These are phyloP conservation scores for Yamadazyma diospyri DNA, from an alignment of 1,139 yeast species.

Conservation along the genomic window DNA sequence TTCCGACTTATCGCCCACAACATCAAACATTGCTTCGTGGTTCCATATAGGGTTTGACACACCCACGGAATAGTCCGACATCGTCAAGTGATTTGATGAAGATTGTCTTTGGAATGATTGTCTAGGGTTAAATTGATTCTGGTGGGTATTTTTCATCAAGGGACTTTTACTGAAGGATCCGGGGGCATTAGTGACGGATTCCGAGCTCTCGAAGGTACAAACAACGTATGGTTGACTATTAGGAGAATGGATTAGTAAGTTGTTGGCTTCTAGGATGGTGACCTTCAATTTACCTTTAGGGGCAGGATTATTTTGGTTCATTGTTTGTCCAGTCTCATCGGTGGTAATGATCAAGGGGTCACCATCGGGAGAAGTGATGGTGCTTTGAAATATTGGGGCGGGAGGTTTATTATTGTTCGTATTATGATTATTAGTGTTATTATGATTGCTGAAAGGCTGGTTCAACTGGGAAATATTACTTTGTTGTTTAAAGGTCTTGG, in stretches of 20 bases:
- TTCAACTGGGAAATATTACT: constrained; percentile 5
- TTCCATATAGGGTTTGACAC: constrained; percentile 76
- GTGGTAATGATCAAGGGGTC: constrained; percentile 43
- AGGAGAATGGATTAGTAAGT: constrained; percentile 49
- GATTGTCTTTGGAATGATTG: constrained; percentile 55
- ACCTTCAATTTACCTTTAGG: constrained; percentile 84
- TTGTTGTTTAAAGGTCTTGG: constrained; percentile 13
- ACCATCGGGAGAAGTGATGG: constrained; percentile 1
- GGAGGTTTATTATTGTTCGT: no score
- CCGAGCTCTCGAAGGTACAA: constrained; percentile 90
- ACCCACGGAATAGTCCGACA: constrained; percentile 18
- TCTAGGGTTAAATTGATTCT: constrained; percentile 4
- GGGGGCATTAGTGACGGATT: constrained; percentile 81
- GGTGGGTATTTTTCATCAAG: constrained; percentile 3
- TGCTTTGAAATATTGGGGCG: constrained; percentile 1
- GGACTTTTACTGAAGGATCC: constrained; percentile 53
- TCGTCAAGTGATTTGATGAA: constrained; percentile 56
- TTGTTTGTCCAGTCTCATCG: constrained; percentile 42
- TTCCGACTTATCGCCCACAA: constrained; percentile 76
- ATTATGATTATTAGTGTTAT: not conserved
- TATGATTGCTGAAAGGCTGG: constrained; percentile 5
- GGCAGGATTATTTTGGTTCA: constrained; percentile 22
- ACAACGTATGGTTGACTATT: constrained; percentile 80
- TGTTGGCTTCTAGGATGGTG: constrained; percentile 74
- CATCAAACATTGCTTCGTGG: constrained; percentile 90